Conservation (phyloP, 2,329 filamentous ascomycete species). For the Grosmannia clavigera region DNA sequence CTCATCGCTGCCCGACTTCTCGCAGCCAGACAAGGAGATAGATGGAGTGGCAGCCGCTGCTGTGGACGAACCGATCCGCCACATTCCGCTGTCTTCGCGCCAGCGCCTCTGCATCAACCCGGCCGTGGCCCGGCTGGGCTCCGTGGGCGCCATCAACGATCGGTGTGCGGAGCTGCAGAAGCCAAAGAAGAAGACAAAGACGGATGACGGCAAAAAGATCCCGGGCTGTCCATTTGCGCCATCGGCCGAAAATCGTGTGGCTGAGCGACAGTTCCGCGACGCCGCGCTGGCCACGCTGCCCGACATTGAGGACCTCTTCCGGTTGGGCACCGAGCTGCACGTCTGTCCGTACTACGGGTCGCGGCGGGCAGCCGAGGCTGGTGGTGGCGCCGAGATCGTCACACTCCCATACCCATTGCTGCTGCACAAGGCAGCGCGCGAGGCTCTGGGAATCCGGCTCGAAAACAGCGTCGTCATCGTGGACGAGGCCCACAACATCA, state of each 20-base stretch:
- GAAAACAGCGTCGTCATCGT: slow-evolving; percentile 88
- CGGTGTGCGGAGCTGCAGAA: slow-evolving; percentile 84
- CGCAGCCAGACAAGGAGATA: slow-evolving; percentile 9
- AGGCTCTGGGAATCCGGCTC: slow-evolving; percentile 75
- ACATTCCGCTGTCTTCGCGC: slow-evolving; percentile 72
- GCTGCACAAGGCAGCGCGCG: slow-evolving; percentile 73
- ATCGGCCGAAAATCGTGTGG: slow-evolving; percentile 57
- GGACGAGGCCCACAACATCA: slow-evolving; percentile 94
- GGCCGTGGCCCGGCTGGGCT: slow-evolving; percentile 57
- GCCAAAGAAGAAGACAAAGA: slow-evolving; percentile 43
- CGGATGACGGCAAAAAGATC: slow-evolving; percentile 39
- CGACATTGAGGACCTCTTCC: slow-evolving; percentile 84
- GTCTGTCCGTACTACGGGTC: slow-evolving; percentile 98
- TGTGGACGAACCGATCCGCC: slow-evolving; percentile 53
- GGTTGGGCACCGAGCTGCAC: slow-evolving; percentile 62
- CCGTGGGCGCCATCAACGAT: slow-evolving; percentile 79
- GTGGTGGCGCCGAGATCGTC: slow-evolving; percentile 78
- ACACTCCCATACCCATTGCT: slow-evolving; percentile 87
- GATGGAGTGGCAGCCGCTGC: background rate
- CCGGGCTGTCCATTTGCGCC: slow-evolving; percentile 58
- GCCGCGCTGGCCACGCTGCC: slow-evolving; percentile 70
- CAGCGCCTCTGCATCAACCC: slow-evolving; percentile 87
- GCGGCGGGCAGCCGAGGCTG: slow-evolving; percentile 63
- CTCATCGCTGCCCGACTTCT: slow-evolving; percentile 45
- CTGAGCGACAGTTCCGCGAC: slow-evolving; percentile 74